A percentile compares a stretch with the other conserved stretches of the same genome.
These are phyloP conservation scores for Quercus cerris DNA, from an alignment of 306 rosid species.

Conservation along the genomic window DNA sequence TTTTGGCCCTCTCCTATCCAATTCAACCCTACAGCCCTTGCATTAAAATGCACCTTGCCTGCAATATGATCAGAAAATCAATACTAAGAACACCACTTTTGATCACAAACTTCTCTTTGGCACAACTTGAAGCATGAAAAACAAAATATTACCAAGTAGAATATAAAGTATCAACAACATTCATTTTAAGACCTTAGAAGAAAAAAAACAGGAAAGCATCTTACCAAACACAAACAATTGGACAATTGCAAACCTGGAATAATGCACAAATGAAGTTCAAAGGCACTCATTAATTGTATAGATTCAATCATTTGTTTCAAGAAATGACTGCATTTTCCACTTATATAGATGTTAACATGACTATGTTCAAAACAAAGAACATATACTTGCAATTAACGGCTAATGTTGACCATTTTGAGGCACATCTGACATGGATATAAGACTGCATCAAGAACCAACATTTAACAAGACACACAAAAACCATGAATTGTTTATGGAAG, in stretches of 20 bases:
- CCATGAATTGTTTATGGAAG: neutral
- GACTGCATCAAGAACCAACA: neutral
- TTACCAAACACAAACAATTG: neutral
- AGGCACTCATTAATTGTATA: neutral
- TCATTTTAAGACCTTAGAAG: neutral
- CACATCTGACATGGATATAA: neutral
- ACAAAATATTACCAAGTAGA: neutral
- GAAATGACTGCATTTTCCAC: neutral
- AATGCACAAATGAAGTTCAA: neutral
- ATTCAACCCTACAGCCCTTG: neutral
- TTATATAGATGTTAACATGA: neutral
- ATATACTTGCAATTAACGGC: neutral
- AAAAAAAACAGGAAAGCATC: neutral
- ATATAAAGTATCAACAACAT: neutral
- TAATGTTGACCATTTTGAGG: neutral
- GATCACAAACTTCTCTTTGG: neutral
- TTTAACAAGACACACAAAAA: neutral
- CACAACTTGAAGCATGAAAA: neutral
- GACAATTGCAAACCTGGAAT: neutral
- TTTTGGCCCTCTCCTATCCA: neutral
- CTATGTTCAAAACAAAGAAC: neutral
- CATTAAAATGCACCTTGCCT: neutral
- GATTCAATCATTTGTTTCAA: neutral
- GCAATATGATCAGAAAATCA: neutral
- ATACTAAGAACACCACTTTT: neutral